These are phyloP conservation scores for Anthracocystis setariae DNA, from an alignment of 1,284 basidiomycete species.

Conservation along the genomic window DNA sequence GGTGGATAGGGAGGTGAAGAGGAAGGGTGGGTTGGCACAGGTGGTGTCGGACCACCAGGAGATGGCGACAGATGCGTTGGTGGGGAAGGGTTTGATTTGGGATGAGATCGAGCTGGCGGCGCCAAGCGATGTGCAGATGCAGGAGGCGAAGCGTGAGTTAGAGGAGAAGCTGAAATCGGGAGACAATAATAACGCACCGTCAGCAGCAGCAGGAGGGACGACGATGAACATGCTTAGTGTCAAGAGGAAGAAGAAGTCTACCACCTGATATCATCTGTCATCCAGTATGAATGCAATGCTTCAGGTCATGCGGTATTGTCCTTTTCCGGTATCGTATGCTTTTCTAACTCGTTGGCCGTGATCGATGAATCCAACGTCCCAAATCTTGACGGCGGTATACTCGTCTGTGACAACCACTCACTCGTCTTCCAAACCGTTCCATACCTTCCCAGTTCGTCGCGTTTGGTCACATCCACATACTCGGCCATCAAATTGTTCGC, in stretches of 20 bases:
- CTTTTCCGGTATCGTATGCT: neutral
- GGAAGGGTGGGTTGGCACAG: slow-evolving; percentile 49
- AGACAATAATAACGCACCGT: neutral
- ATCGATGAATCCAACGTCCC: no score
- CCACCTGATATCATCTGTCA: neutral
- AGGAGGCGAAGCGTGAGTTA: slow-evolving; percentile 19
- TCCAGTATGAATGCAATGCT: neutral
- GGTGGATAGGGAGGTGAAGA: slow-evolving; percentile 45
- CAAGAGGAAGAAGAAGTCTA: slow-evolving; percentile 47
- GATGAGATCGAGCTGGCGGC: slow-evolving; percentile 24
- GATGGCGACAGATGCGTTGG: slow-evolving; percentile 4
- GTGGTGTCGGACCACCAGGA: neutral
- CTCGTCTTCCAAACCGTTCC: slow-evolving; percentile 5
- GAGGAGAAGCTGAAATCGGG: neutral
- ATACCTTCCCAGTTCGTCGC: slow-evolving; percentile 1
- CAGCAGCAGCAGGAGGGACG: neutral
- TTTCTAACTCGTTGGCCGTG: no score
- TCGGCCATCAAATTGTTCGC: slow-evolving; percentile 34
- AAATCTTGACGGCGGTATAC: neutral
- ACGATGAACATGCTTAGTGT: slow-evolving; percentile 39
- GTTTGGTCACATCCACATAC: slow-evolving; percentile 20
- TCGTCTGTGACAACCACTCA: neutral
- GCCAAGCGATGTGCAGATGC: slow-evolving; percentile 24
- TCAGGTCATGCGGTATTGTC: neutral
- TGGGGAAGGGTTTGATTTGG: slow-evolving; percentile 46